Percentiles rank a stretch among this genome's conserved stretches.
Evolutionary conservation across 768 basidiomycete genomes (phyloP).

Genomic region (Porphyrellus cyaneotinctus): DNA sequence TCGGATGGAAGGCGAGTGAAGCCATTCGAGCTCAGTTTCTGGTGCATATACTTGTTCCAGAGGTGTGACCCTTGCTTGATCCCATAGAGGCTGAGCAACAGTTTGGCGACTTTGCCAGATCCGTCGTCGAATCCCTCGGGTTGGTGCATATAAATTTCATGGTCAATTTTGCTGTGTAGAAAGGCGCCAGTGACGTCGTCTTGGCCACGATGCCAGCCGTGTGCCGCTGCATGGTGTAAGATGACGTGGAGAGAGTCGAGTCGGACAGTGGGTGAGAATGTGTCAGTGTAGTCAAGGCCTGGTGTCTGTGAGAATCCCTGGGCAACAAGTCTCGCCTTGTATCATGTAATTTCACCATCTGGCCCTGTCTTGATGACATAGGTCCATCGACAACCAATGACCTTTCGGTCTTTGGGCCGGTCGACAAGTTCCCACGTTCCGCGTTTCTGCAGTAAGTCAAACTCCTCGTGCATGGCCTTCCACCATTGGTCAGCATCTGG

Average conservation of each 20-base stretch:
- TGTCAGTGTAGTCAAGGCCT: slow-evolving; percentile 17
- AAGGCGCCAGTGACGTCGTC: slow-evolving; percentile 9
- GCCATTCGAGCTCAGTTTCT: too few species aligned
- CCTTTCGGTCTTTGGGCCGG: too few species aligned
- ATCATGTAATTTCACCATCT: neutral
- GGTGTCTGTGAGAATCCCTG: neutral
- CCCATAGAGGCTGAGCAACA: too few species aligned
- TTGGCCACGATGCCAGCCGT: slow-evolving; percentile 6
- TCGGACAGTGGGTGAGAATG: too few species aligned
- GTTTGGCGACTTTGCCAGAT: slow-evolving; percentile 19
- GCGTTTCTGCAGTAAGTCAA: neutral
- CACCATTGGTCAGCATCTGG: too few species aligned
- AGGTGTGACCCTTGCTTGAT: slow-evolving; percentile 32
- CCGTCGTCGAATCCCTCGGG: slow-evolving; percentile 32
- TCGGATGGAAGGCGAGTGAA: too few species aligned
- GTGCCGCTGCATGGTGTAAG: slow-evolving; percentile 12
- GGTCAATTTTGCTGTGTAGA: slow-evolving; percentile 13
- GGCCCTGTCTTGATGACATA: neutral
- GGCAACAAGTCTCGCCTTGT: too few species aligned
- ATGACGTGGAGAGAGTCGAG: slow-evolving; percentile 23
- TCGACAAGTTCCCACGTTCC: slow-evolving; percentile 10
- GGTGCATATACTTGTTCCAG: slow-evolving; percentile 31
- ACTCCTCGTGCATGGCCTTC: slow-evolving; percentile 13
- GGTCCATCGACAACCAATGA: neutral
- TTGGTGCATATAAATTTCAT: slow-evolving; percentile 39